Evolutionary conservation across 305 asterid species (phyloP), one percentile per base, ranked within the genome.

Genomic region (Nicotiana rustica): DNA sequence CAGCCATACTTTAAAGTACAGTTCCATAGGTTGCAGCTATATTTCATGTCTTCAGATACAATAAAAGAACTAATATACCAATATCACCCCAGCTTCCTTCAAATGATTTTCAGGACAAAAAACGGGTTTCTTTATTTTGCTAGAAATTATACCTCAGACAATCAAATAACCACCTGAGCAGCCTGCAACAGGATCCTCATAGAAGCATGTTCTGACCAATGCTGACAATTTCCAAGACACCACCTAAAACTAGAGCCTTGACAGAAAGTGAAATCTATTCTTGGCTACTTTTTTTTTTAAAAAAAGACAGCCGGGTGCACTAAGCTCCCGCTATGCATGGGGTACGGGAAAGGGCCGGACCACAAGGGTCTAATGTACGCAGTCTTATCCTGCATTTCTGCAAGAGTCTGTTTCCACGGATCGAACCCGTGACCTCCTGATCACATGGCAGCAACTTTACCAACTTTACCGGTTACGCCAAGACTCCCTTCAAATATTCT

Each of bases 231-330:
- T 38, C 33, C 33, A 38, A n/a, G 77, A 69, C 33, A n/a, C 33
- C 77, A 38, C 56, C 33, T 69, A 69, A 38, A 69, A 69, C 56
- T 69, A 69, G 57, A 69, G 55, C 33, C 33, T 38, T 36, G 33
- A 38, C 18, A n/a, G 15, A 18, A 69, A 69, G 33, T n/a, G n/a
- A 68, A 68, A 69, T 18, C 31, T 38, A 57, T 38, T 69, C n/a
- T 69, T 55, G 33, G 25, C 25, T 25, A 25, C 25, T 25, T 25
- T 25, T 25, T 25, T 25, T 25, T 25, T 25, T 25, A 0, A 25
- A 25, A 25, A 25, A 25, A 25, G 25, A 25, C 25, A 25, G 25
- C 25, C 25, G 25, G 25, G 25, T 25, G 25, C 25, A 25, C 25
- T 25, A 25, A 25, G 25, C 1, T 25, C 25, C 25, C 25, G 25